Evolutionary conservation across 2,329 filamentous ascomycete genomes (phyloP), one percentile per base, ranked within the genome.

Genomic region (Fusarium tupiense): DNA sequence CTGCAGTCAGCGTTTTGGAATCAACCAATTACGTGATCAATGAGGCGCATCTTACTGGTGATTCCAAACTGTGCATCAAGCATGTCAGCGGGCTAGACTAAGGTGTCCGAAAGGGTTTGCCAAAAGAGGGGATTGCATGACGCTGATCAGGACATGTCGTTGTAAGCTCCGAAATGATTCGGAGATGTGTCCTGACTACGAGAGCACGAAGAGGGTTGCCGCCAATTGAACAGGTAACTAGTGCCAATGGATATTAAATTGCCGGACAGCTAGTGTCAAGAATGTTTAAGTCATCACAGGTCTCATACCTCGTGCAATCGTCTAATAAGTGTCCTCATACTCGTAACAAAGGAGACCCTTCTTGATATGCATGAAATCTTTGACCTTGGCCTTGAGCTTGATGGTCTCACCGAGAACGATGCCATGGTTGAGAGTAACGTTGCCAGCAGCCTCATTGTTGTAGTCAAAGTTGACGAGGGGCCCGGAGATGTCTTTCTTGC

Each of bases 381-480:
- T 64, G 3, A 73, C 59, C 43, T 61, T 57, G 2, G 69, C 70
- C 56, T 72, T 57, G 5, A 73, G 35, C 12, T 66, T 64, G 16
- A 64, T 43, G 2, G 60, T 73, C 26, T 65, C 57, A 1, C 69
- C 63, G 5, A 75, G 14, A n/a, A 59, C 52, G 0, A 75, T 63
- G 2, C 26, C 44, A 20, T 67, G 54, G 1, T 75, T 14, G 0
- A 75, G 33, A 2, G 72, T 75, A 3, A 69, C 24, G 2, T 75
- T 75, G 0, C 60, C 72, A 5, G 41, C 69, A 35, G 17, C 17
- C 33, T 72, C 24, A 20, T 75, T 75, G 1, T 44, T 40, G 19
- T 60, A 75, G 5, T 75, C 72, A 43, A 72, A 70, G n/a, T 61
- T 70, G 6, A 75, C 62, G 1, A 72, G 59, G 6, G 72, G 69